These are phyloP conservation scores for Herpetospermum pedunculosum DNA, from an alignment of 306 rosid species.

Conservation along the genomic window DNA sequence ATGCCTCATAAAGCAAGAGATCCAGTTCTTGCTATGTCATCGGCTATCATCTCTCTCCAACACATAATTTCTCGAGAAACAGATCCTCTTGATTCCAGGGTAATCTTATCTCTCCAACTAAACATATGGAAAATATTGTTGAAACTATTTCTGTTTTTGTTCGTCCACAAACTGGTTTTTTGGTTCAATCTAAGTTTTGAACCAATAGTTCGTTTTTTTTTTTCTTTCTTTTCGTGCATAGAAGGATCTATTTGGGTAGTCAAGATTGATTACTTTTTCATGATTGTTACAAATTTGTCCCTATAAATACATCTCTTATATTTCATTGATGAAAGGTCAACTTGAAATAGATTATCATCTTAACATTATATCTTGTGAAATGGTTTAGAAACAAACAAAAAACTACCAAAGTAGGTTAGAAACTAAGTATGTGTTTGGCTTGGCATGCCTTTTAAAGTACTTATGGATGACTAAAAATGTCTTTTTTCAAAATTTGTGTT, in stretches of 20 bases:
- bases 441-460: background rate
- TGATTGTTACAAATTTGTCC: background rate
- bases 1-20: conserved; percentile 27
- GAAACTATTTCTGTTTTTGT: background rate
- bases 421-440: background rate
- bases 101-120: background rate
- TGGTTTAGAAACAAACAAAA: background rate
- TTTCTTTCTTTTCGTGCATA: background rate
- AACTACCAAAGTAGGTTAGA: background rate
- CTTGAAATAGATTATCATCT: background rate
- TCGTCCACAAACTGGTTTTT: background rate
- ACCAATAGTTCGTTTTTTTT: background rate
- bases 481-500: background rate
- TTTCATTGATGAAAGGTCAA: background rate
- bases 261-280: background rate
- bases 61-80: conserved; percentile 49
- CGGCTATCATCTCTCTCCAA: conserved; percentile 34
- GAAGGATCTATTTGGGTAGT: background rate
- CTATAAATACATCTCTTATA: background rate
- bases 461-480: background rate
- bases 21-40: conserved; percentile 35
- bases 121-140: background rate
- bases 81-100: conserved; percentile 38
- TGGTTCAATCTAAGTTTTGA: background rate
- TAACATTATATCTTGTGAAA: background rate